Evolutionary conservation across 176 grass and related monocot species (phyloP), one percentile per base, ranked within the genome.

Genomic region (Poa pratensis): DNA sequence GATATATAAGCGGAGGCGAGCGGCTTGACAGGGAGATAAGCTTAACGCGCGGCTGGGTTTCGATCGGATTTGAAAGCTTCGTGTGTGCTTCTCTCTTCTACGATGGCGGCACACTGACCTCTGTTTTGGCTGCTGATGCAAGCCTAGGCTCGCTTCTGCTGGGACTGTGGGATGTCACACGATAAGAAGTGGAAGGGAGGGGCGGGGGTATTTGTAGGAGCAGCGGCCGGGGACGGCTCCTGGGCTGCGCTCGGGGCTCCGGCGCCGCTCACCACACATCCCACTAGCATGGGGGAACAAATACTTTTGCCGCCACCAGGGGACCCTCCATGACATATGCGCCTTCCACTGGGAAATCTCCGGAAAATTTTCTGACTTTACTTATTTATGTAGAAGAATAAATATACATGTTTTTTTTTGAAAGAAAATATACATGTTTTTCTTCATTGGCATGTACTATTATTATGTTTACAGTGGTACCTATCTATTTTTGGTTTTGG

Each of bases 171-270:
- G 43, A 64, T 50, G 75, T 24, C 87, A 73, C 75, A 50, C 80
- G 87, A 86, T 92, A 85, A 88, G 78, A 79, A 80, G 26, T 3
- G 51, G 49, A 65, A 7, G 24, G 23, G 66, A 13, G 22, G 66
- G 46, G 76, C 46, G 24, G 59, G 79, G 90, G 58, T 94, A 92
- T 94, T 92, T 94, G 82, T 94, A 94, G 84, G 75, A 65, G 27
- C 62, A 19, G 11, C 66, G 42, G 7, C 19, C 7, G 16, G 66
- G 75, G 6, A 24, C 6, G 34, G 35, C 67, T 77, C 27, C 23
- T 10, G 13, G 20, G 84, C 72, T 62, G 74, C 7, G 69, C 83
- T 24, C 69, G 11, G 67, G 73, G 58, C 83, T 23, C 10, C 20
- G 19, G 11, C 69, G 69, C 75, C 43, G 40, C 46, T 57, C 75